Evolutionary conservation across 129 eudicot species (phyloP).

Genomic region (Flaveria sonorensis): DNA sequence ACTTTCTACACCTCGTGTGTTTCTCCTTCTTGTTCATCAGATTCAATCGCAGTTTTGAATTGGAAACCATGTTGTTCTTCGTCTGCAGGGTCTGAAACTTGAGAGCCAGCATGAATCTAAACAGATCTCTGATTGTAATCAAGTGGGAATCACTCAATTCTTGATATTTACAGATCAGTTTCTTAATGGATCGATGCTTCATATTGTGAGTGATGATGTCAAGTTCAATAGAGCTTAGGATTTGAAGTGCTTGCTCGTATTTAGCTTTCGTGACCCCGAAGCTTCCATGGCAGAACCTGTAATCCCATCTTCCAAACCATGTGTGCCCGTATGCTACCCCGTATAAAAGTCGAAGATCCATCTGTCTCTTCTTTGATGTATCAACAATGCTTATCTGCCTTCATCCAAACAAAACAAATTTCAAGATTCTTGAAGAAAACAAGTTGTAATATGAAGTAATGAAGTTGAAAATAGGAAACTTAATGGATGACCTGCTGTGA

Average conservation of each 20-base stretch:
- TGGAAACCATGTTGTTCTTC: slow-evolving; percentile 9
- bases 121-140: slow-evolving; percentile 62
- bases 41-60: slow-evolving; percentile 10
- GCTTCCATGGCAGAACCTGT: slow-evolving; percentile 62
- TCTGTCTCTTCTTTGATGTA: slow-evolving; percentile 56
- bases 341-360: slow-evolving; percentile 82
- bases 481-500: slow-evolving; percentile 49
- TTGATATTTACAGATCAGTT: slow-evolving; percentile 50
- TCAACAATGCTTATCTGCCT: slow-evolving; percentile 82
- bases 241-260: slow-evolving; percentile 53
- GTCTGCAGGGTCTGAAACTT: slow-evolving; percentile 40
- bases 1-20: slow-evolving; percentile 52
- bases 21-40: slow-evolving; percentile 40
- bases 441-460: neutral
- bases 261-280: slow-evolving; percentile 56
- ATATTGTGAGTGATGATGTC: slow-evolving; percentile 38
- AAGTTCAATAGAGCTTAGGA: slow-evolving; percentile 50
- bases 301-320: slow-evolving; percentile 86
- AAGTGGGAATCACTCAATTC: slow-evolving; percentile 50
- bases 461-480: neutral
- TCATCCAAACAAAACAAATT: slow-evolving; percentile 18
- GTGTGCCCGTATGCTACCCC: slow-evolving; percentile 71
- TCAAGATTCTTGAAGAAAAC: slow-evolving; percentile 11
- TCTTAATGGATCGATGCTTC: slow-evolving; percentile 33
- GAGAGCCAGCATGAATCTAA: slow-evolving; percentile 65